These are phyloP conservation scores for Magnolia officinalis DNA, from an alignment of 164 flowering plant genomes.

Conservation along the genomic window DNA sequence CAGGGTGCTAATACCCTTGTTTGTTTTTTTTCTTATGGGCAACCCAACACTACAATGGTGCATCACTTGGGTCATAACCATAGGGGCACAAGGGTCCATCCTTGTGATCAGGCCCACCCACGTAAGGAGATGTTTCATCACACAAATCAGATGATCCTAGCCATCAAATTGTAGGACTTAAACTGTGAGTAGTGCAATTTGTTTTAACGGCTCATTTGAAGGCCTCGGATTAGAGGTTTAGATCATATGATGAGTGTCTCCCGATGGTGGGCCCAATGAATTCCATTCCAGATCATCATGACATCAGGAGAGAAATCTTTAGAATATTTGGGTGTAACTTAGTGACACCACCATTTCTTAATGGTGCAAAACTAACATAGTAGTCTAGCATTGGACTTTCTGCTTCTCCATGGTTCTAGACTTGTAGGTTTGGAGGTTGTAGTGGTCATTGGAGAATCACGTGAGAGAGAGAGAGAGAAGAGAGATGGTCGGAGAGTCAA, in stretches of 20 bases:
- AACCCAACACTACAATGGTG: too few relatives aligned
- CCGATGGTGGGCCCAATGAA: neutral
- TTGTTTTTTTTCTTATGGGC: neutral
- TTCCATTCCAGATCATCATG: neutral
- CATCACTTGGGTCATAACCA: too few relatives aligned
- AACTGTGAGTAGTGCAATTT: too few relatives aligned
- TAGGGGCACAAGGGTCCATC: too few relatives aligned
- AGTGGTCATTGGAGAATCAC: conserved; percentile 7
- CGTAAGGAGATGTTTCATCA: too few relatives aligned
- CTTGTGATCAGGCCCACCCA: too few relatives aligned
- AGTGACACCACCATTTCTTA: neutral
- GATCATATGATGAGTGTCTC: too few relatives aligned
- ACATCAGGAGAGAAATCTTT: neutral
- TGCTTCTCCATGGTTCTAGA: neutral
- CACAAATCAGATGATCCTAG: too few relatives aligned
- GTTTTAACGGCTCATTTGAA: too few relatives aligned
- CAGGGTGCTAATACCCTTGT: too few relatives aligned
- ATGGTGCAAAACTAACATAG: neutral
- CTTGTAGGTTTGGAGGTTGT: neutral
- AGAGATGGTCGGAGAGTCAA: neutral
- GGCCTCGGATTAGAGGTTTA: too few relatives aligned
- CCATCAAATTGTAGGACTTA: too few relatives aligned
- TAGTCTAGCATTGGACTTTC: neutral
- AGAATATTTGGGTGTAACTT: neutral
- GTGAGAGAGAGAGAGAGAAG: neutral